Evolutionary conservation across 2,329 filamentous ascomycete species (phyloP).

Genomic region (Raffaelea albimanens): DNA sequence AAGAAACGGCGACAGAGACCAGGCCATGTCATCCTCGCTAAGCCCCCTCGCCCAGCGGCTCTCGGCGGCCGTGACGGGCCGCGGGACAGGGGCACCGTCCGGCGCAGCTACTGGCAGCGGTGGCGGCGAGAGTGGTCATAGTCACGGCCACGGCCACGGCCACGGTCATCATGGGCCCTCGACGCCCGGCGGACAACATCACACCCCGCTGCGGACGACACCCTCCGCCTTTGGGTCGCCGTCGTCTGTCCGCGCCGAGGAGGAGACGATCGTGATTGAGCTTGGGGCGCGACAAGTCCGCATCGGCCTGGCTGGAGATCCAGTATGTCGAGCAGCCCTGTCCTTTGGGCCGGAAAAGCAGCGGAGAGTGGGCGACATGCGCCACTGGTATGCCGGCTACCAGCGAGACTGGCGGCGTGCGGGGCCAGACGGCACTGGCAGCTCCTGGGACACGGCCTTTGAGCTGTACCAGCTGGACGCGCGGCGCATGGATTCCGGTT

Average conservation of each 20-base stretch:
- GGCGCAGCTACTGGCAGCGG: background rate
- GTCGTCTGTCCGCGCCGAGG: constrained; percentile 60
- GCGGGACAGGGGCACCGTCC: background rate
- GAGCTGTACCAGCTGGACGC: constrained; percentile 77
- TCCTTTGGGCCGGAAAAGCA: constrained; percentile 67
- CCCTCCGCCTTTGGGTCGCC: constrained; percentile 49
- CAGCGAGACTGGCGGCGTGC: constrained; percentile 34
- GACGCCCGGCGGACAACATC: constrained; percentile 19
- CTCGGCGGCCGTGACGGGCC: too few relatives aligned
- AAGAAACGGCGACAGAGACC: too few relatives aligned
- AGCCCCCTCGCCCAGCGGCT: constrained; percentile 42
- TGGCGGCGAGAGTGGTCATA: background rate
- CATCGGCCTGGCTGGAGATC: constrained; percentile 80
- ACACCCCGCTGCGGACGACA: constrained; percentile 49
- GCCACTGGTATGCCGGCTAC: constrained; percentile 54
- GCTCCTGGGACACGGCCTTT: constrained; percentile 53
- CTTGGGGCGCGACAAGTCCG: constrained; percentile 70
- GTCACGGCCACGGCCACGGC: too few relatives aligned
- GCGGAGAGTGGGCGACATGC: constrained; percentile 71
- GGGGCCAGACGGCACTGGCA: constrained; percentile 14
- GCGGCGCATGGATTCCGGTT: constrained; percentile 60
- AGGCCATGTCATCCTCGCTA: constrained; percentile 33
- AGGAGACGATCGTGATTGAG: constrained; percentile 78
- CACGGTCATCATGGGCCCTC: constrained; percentile 6
- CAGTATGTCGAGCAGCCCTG: constrained; percentile 60